A percentile compares a stretch with the other conserved stretches of the same genome.
These are phyloP conservation scores for Pseudonitzschia multiseries DNA, from an alignment of 108 stramenopile species.

Conservation along the genomic window DNA sequence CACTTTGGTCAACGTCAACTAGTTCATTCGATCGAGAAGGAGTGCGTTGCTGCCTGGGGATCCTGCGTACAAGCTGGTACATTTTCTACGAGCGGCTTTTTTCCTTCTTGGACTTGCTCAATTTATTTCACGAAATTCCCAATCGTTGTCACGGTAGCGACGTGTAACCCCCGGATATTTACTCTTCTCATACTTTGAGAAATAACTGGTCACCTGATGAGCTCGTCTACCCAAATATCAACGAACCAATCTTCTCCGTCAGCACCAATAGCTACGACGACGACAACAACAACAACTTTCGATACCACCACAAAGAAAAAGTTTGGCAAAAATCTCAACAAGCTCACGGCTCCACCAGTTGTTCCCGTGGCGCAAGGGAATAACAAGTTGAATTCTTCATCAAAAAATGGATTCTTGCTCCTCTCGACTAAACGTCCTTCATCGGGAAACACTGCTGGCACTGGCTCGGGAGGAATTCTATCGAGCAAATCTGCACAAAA, in stretches of 20 bases:
- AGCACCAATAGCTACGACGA: conserved; percentile 6
- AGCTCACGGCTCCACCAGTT: conserved; percentile 69
- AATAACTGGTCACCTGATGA: not conserved
- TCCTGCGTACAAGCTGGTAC: conserved; percentile 10
- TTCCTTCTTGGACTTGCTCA: not conserved
- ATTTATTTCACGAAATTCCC: not conserved
- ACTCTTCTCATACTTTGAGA: not conserved
- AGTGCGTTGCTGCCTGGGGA: not conserved
- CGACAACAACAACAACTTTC: not conserved
- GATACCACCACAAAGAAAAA: conserved; percentile 63
- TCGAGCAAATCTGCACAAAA: conserved; percentile 42
- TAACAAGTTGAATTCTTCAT: conserved; percentile 24
- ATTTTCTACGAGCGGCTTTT: not conserved
- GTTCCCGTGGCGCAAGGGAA: conserved; percentile 43
- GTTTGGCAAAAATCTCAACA: conserved; percentile 87
- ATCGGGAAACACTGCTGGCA: conserved; percentile 27
- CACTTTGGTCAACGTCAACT: not conserved
- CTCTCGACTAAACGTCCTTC: conserved; percentile 72
- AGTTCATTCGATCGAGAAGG: not conserved
- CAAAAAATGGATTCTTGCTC: conserved; percentile 71
- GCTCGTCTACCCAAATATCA: not conserved
- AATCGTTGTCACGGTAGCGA: not conserved
- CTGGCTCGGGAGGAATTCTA: conserved; percentile 32
- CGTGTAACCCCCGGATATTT: not conserved
- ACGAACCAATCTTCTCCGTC: conserved; percentile 8